Evolutionary conservation across 768 basidiomycete species (phyloP).

Genomic region (Leccinum pellstonianum): DNA sequence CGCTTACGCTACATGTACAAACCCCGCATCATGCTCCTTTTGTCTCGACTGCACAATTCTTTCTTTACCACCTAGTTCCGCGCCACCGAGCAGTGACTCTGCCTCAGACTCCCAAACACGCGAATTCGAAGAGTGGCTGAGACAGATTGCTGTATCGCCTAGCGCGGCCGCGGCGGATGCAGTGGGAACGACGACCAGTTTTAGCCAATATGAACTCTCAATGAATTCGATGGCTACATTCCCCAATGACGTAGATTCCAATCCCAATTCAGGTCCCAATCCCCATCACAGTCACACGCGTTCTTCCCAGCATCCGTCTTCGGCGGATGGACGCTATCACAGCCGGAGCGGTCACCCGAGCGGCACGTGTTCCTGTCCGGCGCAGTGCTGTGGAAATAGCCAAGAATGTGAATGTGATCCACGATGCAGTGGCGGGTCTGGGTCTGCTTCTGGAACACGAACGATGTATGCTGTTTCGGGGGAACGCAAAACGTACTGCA

Average conservation of each 20-base stretch:
- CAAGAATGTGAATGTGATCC: slow-evolving; percentile 32
- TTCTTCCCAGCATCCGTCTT: slow-evolving; percentile 18
- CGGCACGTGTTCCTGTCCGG: slow-evolving; percentile 34
- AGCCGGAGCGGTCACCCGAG: slow-evolving; percentile 35
- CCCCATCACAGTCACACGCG: slow-evolving; percentile 7
- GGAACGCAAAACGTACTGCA: slow-evolving; percentile 31
- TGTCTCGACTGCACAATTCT: slow-evolving; percentile 68
- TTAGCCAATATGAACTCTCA: slow-evolving; percentile 33
- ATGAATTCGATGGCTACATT: slow-evolving; percentile 21
- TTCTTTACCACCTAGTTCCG: slow-evolving; percentile 43
- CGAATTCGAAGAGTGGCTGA: slow-evolving; percentile 64
- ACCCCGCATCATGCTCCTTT: slow-evolving; percentile 40
- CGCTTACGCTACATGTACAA: slow-evolving; percentile 37
- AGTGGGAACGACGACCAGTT: slow-evolving; percentile 21
- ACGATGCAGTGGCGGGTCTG: slow-evolving; percentile 19
- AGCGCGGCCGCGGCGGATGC: slow-evolving; percentile 6
- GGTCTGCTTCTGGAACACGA: slow-evolving; percentile 12
- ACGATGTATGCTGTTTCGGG: slow-evolving; percentile 35
- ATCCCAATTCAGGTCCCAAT: slow-evolving; percentile 7
- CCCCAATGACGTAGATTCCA: slow-evolving; percentile 7
- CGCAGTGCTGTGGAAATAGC: slow-evolving; percentile 32
- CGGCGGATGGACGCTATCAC: slow-evolving; percentile 29
- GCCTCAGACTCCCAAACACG: slow-evolving; percentile 43
- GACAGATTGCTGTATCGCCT: slow-evolving; percentile 40
- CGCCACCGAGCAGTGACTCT: slow-evolving; percentile 42